Evolutionary conservation across 164 flowering plant genomes (phyloP), one percentile per base, ranked within the genome.

Genomic region (Magnolia kwangsiensis): DNA sequence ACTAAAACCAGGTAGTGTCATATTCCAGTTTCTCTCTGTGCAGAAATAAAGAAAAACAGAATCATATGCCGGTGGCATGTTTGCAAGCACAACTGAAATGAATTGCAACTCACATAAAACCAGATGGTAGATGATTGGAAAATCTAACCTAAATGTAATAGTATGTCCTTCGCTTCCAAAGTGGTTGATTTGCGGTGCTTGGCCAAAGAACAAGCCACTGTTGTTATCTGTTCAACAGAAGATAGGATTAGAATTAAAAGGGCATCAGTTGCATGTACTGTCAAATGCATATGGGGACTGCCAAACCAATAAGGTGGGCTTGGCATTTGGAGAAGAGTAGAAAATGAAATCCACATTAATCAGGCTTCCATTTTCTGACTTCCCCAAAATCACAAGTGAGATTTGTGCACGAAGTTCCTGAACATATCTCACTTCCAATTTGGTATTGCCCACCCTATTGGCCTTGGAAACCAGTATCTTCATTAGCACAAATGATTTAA

Each of bases 111-210:
- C 21, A 72, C 75, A 24, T 14, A 64, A 74, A 74, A 49, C 18
- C 45, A 68, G 11, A 68, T 29, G 71, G 4, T 55, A 55, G 11
- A 55, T 16, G 18, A 55, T 16, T 55, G 5, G 14, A 29, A 78
- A 45, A 76, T 83, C 91, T 80, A 67, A 94, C 99, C 98, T 85
- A 96, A 82, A 87, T 96, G 98, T 66, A 94, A 84, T 79, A 96
- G 92, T 68, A 96, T 92, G 82, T 96, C 98, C 79, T 93, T 94
- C 74, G 99, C 91, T 86, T 96, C 99, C 83, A 96, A 80, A 14
- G 88, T 89, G 72, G 81, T 85, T 45, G 98, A 96, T 77, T 91
- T 92, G 2, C 98, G 90, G 84, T 96, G 98, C 86, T 94, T 96
- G 75, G 99, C 98, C 78, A 94, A 78, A n/a, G 92, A 92, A 80